Evolutionary conservation across 768 basidiomycete species (phyloP).

Genomic region (Leccinum uliginosum): DNA sequence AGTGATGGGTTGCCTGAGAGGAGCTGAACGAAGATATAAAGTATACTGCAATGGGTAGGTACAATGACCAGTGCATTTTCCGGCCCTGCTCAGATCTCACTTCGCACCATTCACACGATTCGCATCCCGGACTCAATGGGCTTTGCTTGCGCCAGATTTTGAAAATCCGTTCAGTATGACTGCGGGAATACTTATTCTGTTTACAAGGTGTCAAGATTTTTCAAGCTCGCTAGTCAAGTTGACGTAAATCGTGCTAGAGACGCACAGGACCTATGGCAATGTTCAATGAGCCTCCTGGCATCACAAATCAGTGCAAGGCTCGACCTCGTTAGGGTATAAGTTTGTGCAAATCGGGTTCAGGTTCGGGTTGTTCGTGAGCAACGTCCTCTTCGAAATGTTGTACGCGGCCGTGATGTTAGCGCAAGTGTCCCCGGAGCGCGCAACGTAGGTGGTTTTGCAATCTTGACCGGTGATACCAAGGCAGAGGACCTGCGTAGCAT

Average conservation of each 20-base stretch:
- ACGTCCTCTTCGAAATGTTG: constrained; percentile 40
- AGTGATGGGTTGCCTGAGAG: constrained; percentile 15
- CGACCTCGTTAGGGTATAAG: constrained; percentile 58
- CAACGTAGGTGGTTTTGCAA: constrained; percentile 48
- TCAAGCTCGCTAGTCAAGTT: constrained; percentile 15
- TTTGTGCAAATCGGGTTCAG: constrained; percentile 48
- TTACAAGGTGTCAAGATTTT: neutral
- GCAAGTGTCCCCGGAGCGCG: constrained; percentile 51
- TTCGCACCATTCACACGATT: too few relatives aligned
- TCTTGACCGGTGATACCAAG: constrained; percentile 55
- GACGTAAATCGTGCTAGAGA: constrained; percentile 23
- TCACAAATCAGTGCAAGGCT: neutral
- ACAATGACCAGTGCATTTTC: neutral
- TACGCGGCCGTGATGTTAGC: constrained; percentile 35
- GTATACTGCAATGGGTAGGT: constrained; percentile 45
- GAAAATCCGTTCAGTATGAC: too few relatives aligned
- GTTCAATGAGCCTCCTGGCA: neutral
- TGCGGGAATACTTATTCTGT: neutral
- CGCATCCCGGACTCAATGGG: too few relatives aligned
- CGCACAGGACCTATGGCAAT: constrained; percentile 24
- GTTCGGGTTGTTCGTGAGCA: constrained; percentile 64
- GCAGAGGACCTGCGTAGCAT: constrained; percentile 40
- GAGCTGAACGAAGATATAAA: constrained; percentile 49
- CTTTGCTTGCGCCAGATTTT: too few relatives aligned
- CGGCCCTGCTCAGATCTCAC: too few relatives aligned